Percentiles rank a stretch among this genome's conserved stretches.
Evolutionary conservation across 2,329 filamentous ascomycete genomes (phyloP).

Genomic region (Pseudogymnoascus sp.): DNA sequence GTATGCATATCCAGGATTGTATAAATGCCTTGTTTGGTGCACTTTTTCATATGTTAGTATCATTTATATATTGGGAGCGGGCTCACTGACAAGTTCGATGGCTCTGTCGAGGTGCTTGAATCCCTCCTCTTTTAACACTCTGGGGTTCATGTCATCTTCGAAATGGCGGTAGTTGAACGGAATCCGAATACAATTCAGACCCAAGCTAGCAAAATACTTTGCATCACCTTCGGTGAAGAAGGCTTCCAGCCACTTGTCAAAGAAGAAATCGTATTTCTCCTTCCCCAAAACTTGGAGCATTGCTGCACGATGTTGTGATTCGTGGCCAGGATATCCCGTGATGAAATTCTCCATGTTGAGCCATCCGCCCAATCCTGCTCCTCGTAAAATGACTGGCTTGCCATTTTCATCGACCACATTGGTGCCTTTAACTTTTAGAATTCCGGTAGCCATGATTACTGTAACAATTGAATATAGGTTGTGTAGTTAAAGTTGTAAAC

Average conservation of each 20-base stretch:
- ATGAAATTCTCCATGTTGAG: constrained; percentile 54
- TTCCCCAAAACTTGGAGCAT: constrained; percentile 43
- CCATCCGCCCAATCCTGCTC: constrained; percentile 35
- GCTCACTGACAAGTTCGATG: constrained; percentile 31
- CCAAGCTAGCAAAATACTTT: constrained; percentile 44
- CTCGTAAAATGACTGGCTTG: constrained; percentile 31
- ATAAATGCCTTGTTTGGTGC: constrained; percentile 39
- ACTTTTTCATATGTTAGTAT: constrained; percentile 7
- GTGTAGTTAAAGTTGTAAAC: background rate
- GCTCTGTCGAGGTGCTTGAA: constrained; percentile 42
- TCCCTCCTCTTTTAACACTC: constrained; percentile 36
- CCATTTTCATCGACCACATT: constrained; percentile 30
- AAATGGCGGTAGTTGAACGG: constrained; percentile 52
- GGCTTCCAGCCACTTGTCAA: constrained; percentile 46
- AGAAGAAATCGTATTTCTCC: constrained; percentile 50
- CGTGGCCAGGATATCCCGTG: constrained; percentile 50
- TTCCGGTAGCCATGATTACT: constrained; percentile 20
- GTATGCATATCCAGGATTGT: constrained; percentile 44
- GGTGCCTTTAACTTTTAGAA: constrained; percentile 29
- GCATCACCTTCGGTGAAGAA: constrained; percentile 52
- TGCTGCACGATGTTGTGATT: constrained; percentile 44
- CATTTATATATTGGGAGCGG: background rate
- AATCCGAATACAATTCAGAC: constrained; percentile 48
- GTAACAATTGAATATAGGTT: background rate
- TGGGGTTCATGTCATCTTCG: constrained; percentile 40